Evolutionary conservation across 2,329 filamentous ascomycete species (phyloP).

Genomic region (Curvularia spicifera): DNA sequence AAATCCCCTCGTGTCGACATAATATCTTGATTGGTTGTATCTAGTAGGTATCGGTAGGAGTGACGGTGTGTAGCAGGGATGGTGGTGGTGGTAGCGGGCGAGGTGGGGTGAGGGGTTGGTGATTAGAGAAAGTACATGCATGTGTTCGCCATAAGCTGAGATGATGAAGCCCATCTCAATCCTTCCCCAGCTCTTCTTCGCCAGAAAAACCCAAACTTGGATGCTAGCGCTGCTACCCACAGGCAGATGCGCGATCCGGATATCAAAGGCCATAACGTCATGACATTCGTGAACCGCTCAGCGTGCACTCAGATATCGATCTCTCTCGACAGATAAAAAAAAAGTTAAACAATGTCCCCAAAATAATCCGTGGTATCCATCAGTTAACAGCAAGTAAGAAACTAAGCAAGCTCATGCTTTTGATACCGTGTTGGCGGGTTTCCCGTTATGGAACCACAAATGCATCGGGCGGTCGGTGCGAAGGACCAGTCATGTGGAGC

Average conservation of each 20-base stretch:
- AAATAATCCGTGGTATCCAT: slow-evolving; percentile 45
- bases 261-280: slow-evolving; percentile 52
- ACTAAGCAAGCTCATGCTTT: slow-evolving; percentile 45
- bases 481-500: slow-evolving; percentile 5
- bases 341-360: slow-evolving; percentile 39
- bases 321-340: slow-evolving; percentile 34
- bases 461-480: slow-evolving; percentile 8
- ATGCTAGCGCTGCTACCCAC: slow-evolving; percentile 38
- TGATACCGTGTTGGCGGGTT: slow-evolving; percentile 21
- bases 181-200: slow-evolving; percentile 26
- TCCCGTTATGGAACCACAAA: slow-evolving; percentile 7
- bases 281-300: slow-evolving; percentile 52
- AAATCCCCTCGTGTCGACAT: slow-evolving; percentile 6
- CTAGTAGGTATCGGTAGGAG: slow-evolving; percentile 16
- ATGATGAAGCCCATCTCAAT: slow-evolving; percentile 22
- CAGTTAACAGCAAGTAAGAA: slow-evolving; percentile 37
- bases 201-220: slow-evolving; percentile 27
- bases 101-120: slow-evolving; percentile 22
- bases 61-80: slow-evolving; percentile 15
- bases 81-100: neutral
- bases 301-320: slow-evolving; percentile 40
- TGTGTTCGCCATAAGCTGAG: slow-evolving; percentile 14
- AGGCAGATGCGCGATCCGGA: slow-evolving; percentile 46
- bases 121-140: slow-evolving; percentile 24
- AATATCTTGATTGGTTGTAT: slow-evolving; percentile 22